Evolutionary conservation across 139 green algal genomes (phyloP).

Genomic region (Pleodorina starrii): DNA sequence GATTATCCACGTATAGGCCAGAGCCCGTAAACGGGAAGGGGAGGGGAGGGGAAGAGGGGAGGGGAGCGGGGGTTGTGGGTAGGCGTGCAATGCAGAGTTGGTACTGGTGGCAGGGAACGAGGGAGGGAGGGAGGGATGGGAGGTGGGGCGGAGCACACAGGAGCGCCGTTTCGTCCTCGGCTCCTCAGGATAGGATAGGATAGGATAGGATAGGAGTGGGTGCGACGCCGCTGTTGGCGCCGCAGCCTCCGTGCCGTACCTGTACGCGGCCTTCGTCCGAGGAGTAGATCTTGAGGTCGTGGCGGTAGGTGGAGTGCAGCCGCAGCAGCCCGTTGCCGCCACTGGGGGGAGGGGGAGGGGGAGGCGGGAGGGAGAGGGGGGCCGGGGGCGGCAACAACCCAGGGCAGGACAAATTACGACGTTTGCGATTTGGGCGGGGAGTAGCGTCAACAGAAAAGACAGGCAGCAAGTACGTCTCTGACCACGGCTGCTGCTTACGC

Average conservation of each 20-base stretch:
- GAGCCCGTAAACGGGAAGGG: background rate
- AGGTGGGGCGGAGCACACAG: too few species aligned
- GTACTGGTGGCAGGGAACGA: too few species aligned
- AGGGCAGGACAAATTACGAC: background rate
- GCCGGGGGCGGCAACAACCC: background rate
- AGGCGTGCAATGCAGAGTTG: background rate
- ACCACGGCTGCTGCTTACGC: too few species aligned
- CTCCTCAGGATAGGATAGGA: too few species aligned
- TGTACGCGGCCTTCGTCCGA: slow-evolving; percentile 96
- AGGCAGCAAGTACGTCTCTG: too few species aligned
- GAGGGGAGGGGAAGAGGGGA: background rate
- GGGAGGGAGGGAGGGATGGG: too few species aligned
- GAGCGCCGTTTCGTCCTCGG: too few species aligned
- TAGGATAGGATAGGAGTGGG: too few species aligned
- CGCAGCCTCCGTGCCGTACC: slow-evolving; percentile 58
- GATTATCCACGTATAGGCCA: background rate
- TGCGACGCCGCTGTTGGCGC: too few species aligned
- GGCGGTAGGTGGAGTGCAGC: slow-evolving; percentile 98
- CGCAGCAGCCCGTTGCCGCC: slow-evolving; percentile 87
- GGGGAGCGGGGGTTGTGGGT: background rate
- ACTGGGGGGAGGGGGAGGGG: background rate
- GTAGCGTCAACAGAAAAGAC: too few species aligned
- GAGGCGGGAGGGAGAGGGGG: background rate
- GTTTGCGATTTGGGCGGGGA: too few species aligned
- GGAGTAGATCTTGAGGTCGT: slow-evolving; percentile 99